A percentile compares a stretch with the other conserved stretches of the same genome.
phyloP scores from a whole-genome alignment of 2,329 filamentous ascomycete genomes.

The Byssoonygena ceratinophila region DNA sequence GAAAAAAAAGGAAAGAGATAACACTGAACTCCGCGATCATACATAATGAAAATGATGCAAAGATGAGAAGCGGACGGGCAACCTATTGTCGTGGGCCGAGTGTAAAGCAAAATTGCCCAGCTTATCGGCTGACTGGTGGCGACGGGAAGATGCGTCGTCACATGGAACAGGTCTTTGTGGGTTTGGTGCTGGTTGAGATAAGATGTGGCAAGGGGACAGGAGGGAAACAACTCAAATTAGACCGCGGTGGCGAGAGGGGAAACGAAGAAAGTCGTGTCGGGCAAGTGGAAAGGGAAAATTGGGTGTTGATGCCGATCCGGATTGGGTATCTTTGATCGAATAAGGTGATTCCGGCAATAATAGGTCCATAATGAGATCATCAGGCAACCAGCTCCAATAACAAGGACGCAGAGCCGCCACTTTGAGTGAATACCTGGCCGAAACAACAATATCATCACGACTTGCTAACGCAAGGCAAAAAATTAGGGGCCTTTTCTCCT shows the following conservation, averaged over 20 bases:
- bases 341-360: neutral
- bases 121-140: neutral
- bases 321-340: constrained; percentile 9
- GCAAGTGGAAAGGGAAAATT: constrained; percentile 6
- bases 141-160: neutral
- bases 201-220: neutral
- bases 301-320: constrained; percentile 5
- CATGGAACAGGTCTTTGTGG: neutral
- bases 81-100: neutral
- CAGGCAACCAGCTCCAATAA: constrained; percentile 3
- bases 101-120: neutral
- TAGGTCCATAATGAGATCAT: constrained; percentile 4
- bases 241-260: neutral
- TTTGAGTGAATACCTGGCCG: neutral
- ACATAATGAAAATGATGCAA: neutral
- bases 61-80: neutral
- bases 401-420: neutral
- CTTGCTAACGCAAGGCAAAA: neutral
- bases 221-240: neutral
- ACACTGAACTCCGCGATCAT: constrained; percentile 1
- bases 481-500: neutral
- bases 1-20: neutral
- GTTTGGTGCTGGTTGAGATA: neutral
- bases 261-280: neutral
- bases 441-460: constrained; percentile 8